phyloP scores from a whole-genome alignment of 768 basidiomycete genomes.

The Fistulinella prunicolor region DNA sequence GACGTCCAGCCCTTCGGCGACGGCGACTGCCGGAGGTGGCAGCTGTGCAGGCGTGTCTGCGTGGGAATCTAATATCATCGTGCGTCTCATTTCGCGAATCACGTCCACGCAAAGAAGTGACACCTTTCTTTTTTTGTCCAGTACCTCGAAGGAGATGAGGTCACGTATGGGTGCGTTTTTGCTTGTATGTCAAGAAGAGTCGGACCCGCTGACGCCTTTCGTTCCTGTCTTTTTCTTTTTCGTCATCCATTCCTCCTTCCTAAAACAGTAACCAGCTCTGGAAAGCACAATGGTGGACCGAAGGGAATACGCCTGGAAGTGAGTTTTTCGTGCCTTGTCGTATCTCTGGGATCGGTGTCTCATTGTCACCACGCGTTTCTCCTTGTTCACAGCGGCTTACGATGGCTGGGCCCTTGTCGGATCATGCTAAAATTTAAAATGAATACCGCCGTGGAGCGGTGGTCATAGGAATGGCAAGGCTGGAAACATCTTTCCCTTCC shows the following conservation, averaged over 20 bases:
- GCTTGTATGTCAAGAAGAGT: not conserved
- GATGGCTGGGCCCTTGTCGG: slow-evolving; percentile 16
- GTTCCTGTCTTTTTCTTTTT: too few species aligned
- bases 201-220: not conserved
- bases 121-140: slow-evolving; percentile 8
- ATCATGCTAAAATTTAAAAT: slow-evolving; percentile 13
- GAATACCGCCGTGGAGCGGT: too few species aligned
- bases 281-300: slow-evolving; percentile 19
- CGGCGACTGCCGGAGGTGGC: slow-evolving; percentile 21
- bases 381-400: too few species aligned
- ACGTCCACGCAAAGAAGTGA: too few species aligned
- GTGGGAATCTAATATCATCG: slow-evolving; percentile 39
- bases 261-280: slow-evolving; percentile 5
- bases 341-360: not conserved
- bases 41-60: slow-evolving; percentile 42
- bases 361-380: too few species aligned
- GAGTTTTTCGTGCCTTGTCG: not conserved
- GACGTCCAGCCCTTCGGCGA: not conserved
- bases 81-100: slow-evolving; percentile 26
- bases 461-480: too few species aligned
- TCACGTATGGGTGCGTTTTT: slow-evolving; percentile 39
- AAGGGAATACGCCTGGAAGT: slow-evolving; percentile 7
- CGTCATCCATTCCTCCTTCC: too few species aligned
- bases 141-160: slow-evolving; percentile 44
- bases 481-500: too few species aligned